Base-by-base conservation (phyloP, 2,329 filamentous ascomycete genomes). In the Sarocladium oryzae region DNA sequence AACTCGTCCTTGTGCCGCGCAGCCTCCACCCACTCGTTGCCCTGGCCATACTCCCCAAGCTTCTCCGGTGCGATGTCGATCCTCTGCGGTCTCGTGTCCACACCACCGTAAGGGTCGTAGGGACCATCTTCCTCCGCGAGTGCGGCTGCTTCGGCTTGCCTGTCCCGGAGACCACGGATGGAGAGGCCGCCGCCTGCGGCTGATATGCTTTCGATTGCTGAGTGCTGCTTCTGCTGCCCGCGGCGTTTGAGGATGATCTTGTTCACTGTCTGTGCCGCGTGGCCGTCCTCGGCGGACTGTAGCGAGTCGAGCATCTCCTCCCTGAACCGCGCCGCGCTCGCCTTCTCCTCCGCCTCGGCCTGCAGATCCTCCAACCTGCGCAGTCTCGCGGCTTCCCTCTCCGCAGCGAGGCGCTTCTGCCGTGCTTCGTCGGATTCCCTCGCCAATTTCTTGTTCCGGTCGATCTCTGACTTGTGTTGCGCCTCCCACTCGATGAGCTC, bases 71-170 rank as follows among this genome's bases (percentile, higher is more conserved):
- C 56, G 24, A 95, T 62, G 9, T 77, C 73, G 62, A 89, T 92
- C 59, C 91, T 85, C 58, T 85, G 76, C 20, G 82, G 81, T 21
- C 75, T 75, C 49, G 91, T 79, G 43, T 79, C 70, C 55, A 91
- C 70, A 1, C 89, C 93, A 35, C 83, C 89, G 63, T 93, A 96
- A 0, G 92, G 87, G 70, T 96, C 90, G 69, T 95, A 96, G 0
- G 89, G 85, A 53, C 84, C 83, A 60, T 89, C 83, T 5, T 79
- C 79, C 46, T 57, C 63, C 13, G 63, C 62, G n/a, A 53, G 55
- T 7, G 59, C 40, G 56, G 58, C 68, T 75, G 30, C 46, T 37
- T 36, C 21, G 20, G 46, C 46, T 58, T 66, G 68, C 65, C 75
- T 77, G 60, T 78, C 84, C 68, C 88, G 89, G 53, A 96, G 77